Base-by-base conservation (phyloP, 2,329 filamentous ascomycete genomes). In the Epichloe aotearoae region DNA sequence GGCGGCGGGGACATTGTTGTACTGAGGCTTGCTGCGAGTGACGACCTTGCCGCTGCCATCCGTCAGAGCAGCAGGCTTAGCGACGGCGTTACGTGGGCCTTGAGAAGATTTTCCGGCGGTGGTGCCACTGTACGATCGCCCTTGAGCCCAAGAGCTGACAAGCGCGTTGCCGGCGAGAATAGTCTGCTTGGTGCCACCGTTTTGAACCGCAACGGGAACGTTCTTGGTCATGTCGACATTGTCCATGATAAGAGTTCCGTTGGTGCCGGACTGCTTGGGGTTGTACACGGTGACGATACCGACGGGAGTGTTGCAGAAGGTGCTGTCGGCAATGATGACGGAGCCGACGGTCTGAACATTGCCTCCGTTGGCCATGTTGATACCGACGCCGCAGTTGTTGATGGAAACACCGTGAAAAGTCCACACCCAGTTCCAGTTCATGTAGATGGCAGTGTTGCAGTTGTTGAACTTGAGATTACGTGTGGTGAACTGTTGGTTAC, bases 391-490 rank as follows among this genome's bases (percentile, higher is more conserved):
- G 63, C 84, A 87, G 63, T 84, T 80, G 65, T 88, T 82, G 67
- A 94, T 86, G 44, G 70, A 76, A 38, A 94, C 58, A 37, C 79
- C 84, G 64, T 91, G 88, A 68, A 93, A 80, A 43, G 83, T 81
- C 84, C 86, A 94, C 17, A 82, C 73, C 88, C 88, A 95, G 71
- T 91, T 87, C 88, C 88, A 95, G 73, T 89, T 89, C 82, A 93
- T 85, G 69, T 79, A 88, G 56, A 95, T 81, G 54, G 86, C 88
- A 2, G 87, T 94, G 62, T 87, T 77, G 72, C 86, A 90, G 66
- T 79, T 76, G 64, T 86, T 87, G 75, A 94, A 94, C 37, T 77
- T 84, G 64, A 93, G 62, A 68, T 94, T 93, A 57, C 88, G 83
- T 30, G 82, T 84, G 39, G 87, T 91, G 68, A 91, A 93, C 68